phyloP scores from a whole-genome alignment of 768 basidiomycete genomes.

The Russula brevipes region DNA sequence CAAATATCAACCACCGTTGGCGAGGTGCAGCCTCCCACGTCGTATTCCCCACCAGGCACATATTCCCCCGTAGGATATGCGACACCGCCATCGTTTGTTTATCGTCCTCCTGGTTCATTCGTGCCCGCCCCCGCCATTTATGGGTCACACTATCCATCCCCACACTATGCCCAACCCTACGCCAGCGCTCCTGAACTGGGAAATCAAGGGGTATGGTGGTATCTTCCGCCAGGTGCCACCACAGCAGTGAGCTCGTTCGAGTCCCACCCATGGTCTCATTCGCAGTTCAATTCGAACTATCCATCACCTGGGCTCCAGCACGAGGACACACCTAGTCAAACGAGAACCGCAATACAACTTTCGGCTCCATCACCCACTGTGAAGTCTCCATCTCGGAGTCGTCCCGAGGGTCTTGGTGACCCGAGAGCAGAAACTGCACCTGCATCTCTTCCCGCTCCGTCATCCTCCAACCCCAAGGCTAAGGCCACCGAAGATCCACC shows the following conservation, averaged over 20 bases:
- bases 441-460: background rate
- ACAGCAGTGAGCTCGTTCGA: constrained; percentile 28
- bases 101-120: constrained; percentile 35
- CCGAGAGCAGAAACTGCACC: background rate
- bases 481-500: constrained; percentile 7
- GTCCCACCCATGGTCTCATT: constrained; percentile 30
- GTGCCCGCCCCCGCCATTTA: constrained; percentile 35
- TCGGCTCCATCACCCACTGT: background rate
- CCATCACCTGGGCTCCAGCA: constrained; percentile 17
- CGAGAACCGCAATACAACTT: background rate
- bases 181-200: constrained; percentile 34
- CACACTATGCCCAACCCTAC: constrained; percentile 34
- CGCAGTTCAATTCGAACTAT: constrained; percentile 33
- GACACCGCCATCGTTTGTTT: constrained; percentile 36
- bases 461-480: background rate
- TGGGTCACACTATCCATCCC: constrained; percentile 36
- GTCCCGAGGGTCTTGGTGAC: background rate
- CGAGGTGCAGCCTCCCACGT: constrained; percentile 20
- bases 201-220: constrained; percentile 51
- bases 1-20: constrained; percentile 1
- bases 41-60: constrained; percentile 25
- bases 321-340: constrained; percentile 6
- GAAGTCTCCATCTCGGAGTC: background rate
- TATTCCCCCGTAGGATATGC: constrained; percentile 30
- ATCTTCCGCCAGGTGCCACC: constrained; percentile 32